These are phyloP conservation scores for Debaryomyces psychrophilus DNA, from an alignment of 1,139 yeast species.

Conservation along the genomic window DNA sequence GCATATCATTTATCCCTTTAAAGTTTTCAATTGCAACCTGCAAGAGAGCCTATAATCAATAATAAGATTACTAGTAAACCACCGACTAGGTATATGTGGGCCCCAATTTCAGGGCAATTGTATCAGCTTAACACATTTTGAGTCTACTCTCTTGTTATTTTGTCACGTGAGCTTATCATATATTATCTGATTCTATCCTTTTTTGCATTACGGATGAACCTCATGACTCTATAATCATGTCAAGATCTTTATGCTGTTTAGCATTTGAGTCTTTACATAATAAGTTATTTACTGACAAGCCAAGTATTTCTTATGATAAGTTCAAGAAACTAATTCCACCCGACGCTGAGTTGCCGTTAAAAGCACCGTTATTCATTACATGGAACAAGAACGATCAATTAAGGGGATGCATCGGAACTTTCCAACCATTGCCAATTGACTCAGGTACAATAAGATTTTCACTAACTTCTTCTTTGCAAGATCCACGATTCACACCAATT, in stretches of 20 bases:
- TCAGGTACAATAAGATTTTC: conserved; percentile 67
- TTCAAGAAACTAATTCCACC: conserved; percentile 19
- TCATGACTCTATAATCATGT: conserved; percentile 20
- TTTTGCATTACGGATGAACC: not conserved
- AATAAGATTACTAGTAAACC: no score
- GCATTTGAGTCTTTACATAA: conserved; percentile 42
- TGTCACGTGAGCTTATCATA: conserved; percentile 6
- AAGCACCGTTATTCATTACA: conserved; percentile 74
- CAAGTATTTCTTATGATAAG: conserved; percentile 20
- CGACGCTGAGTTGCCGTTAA: conserved; percentile 43
- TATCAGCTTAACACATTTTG: no score
- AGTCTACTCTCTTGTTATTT: no score
- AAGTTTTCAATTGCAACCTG: no score
- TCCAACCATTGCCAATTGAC: conserved; percentile 49
- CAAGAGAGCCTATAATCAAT: no score
- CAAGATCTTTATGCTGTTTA: conserved; percentile 40
- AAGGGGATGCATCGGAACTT: conserved; percentile 95
- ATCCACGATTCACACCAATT: conserved; percentile 78
- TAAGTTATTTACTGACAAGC: conserved; percentile 22
- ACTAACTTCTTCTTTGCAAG: conserved; percentile 69
- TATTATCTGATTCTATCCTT: not conserved
- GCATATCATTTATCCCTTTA: not conserved
- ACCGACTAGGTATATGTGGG: no score
- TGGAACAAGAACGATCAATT: conserved; percentile 68
- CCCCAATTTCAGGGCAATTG: no score